Conservation (phyloP, 805 yeast genomes). For the Brettanomyces nanus region DNA sequence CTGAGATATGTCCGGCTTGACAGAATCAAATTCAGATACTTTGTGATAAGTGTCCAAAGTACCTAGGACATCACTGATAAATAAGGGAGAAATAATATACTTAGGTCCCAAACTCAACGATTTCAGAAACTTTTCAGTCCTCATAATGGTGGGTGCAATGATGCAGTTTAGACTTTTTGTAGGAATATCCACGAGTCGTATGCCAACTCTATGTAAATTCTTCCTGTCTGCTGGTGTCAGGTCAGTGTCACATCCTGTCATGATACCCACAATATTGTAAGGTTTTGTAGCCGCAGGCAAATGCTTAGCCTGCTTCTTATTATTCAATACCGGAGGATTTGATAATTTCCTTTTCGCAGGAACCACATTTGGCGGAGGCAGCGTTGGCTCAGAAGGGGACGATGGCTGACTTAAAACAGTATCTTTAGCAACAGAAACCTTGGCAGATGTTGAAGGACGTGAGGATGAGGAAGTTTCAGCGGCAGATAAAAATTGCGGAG, state of each 20-base stretch:
- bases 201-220: conserved; percentile 45
- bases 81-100: conserved; percentile 48
- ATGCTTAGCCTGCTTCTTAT: conserved; percentile 16
- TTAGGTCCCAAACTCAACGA: conserved; percentile 51
- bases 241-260: conserved; percentile 58
- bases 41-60: conserved; percentile 21
- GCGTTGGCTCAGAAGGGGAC: too few relatives aligned
- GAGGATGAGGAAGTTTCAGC: background rate
- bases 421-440: background rate
- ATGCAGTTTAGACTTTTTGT: conserved; percentile 39
- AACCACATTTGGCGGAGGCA: too few relatives aligned
- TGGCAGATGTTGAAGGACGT: background rate
- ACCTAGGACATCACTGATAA: conserved; percentile 39
- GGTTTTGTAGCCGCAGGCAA: conserved; percentile 22
- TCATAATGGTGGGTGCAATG: conserved; percentile 71
- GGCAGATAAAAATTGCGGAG: background rate
- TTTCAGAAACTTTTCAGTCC: conserved; percentile 82
- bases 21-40: conserved; percentile 17
- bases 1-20: conserved; percentile 19
- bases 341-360: too few relatives aligned
- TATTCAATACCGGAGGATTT: too few relatives aligned
- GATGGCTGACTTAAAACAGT: background rate
- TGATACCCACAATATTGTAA: conserved; percentile 38
- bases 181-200: conserved; percentile 35
- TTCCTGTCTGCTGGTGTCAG: conserved; percentile 35